Evolutionary conservation across 306 rosid genomes (phyloP), one percentile per base, ranked within the genome.

Genomic region (Luffa acutangula): DNA sequence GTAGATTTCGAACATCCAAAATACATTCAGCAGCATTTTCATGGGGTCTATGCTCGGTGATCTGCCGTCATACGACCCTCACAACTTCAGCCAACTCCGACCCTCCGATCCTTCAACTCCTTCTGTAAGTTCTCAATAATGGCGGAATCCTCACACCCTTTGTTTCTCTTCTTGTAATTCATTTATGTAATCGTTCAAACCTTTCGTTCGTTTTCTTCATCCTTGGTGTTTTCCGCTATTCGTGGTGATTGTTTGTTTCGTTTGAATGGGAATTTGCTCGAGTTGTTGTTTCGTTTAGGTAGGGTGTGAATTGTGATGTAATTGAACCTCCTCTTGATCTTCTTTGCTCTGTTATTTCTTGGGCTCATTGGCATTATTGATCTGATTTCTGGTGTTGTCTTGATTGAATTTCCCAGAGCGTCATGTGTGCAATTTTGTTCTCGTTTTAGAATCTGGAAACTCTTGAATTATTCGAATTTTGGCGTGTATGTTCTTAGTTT

Each of bases 71-170:
- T 85, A 85, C 49, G 91, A 94, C 86, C 97, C 98, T 70, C 92
- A 94, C 86, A 94, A 94, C 88, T 94, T 94, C 91, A 94, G 93
- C 86, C 97, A 91, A 83, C 88, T 92, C 80, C 93, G 97, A 42
- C 93, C 97, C 56, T 87, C 93, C 25, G 97, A 94, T 94, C 92
- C 97, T 79, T 88, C 95, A 13, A 87, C 56, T 58, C 93, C 97
- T 82, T 89, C 97, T 76, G 98, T 94, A 77, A 92, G 97, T 84
- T 64, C 65, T 64, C 53, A 49, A 12, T 87, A 78, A 41, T 34
- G 42, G 41, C 36, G 33, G 56, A 76, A 15, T 8, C 54, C 14
- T 48, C 56, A 46, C 51, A 42, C 82, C 78, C 79, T 36, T 82
- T 64, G 51, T 17, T 66, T 37, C 64, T 10, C 76, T n/a, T 70